Conservation (phyloP, 2,329 filamentous ascomycete species). For the Ustulina deusta region DNA sequence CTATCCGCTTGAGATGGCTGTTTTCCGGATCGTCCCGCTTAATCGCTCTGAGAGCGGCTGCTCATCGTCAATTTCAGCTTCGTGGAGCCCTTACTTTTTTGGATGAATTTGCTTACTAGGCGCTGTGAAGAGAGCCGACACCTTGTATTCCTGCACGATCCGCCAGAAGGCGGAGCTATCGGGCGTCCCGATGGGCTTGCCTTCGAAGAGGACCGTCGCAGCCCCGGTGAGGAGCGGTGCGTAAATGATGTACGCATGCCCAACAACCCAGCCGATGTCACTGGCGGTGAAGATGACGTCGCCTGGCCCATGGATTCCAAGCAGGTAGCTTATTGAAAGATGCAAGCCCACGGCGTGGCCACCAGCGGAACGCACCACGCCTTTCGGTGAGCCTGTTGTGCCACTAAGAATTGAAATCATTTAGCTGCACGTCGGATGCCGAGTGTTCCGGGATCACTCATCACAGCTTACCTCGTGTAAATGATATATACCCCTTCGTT, state of each 20-base stretch:
- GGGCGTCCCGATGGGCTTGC: conserved; percentile 92
- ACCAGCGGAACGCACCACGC: conserved; percentile 79
- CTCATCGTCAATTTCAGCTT: not conserved
- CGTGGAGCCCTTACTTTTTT: not conserved
- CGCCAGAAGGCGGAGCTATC: conserved; percentile 91
- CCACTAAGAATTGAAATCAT: conserved; percentile 59
- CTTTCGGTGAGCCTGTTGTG: conserved; percentile 79
- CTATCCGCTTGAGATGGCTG: conserved; percentile 70
- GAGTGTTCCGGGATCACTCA: not conserved
- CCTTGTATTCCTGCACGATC: conserved; percentile 84
- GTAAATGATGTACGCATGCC: conserved; percentile 89
- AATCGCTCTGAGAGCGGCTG: conserved; percentile 82
- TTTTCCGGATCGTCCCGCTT: conserved; percentile 86
- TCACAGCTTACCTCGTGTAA: conserved; percentile 64
- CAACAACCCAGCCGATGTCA: conserved; percentile 94
- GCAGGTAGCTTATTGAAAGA: conserved; percentile 73
- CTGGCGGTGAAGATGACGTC: conserved; percentile 69
- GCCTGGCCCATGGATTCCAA: conserved; percentile 77
- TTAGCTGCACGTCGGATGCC: conserved; percentile 4
- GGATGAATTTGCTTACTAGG: conserved; percentile 63
- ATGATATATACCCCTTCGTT: conserved; percentile 87
- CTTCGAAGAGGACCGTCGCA: conserved; percentile 89
- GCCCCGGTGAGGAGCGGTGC: conserved; percentile 87
- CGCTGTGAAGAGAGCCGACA: conserved; percentile 86
- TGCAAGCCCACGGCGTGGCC: conserved; percentile 89